Evolutionary conservation across 495 filamentous ascomycete species (phyloP), one percentile per base, ranked within the genome.

Genomic region (Penicillium cataractarum): DNA sequence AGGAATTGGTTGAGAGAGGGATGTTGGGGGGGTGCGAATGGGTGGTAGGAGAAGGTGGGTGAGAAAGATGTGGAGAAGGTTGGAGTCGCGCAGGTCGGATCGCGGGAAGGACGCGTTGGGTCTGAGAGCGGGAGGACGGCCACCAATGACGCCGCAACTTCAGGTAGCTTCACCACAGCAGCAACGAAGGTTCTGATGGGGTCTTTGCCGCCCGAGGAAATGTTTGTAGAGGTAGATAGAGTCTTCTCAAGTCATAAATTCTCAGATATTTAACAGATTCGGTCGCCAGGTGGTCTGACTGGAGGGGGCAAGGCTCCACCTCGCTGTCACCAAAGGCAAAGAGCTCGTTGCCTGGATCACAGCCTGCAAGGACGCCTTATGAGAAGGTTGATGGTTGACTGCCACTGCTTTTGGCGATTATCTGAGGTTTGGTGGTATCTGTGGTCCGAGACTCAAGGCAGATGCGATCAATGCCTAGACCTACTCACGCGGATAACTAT

Each of bases 31-130:
- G 53, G 59, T 66, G 55, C 63, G 60, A 63, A 66, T 40, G 59
- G 62, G 60, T 66, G 66, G 68, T 56, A 63, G 70, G 61, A 66
- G 63, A 64, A 64, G 63, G 58, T 61, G 61, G 37, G 57, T 57
- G 61, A 61, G 56, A 64, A 64, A 69, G 66, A 68, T 70, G 75
- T 79, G 76, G 77, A 77, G 76, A 79, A 75, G 76, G 76, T 71
- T 29, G 72, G 71, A 76, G 73, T 75, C 73, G 74, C 74, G 74
- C 73, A 75, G 71, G 51, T 58, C 58, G 58, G 40, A 44, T 55
- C 64, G 69, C 70, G 70, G 68, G 65, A 73, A 74, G 70, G 73
- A 77, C 77, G 76, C 74, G 76, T 77, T 69, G 69, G 72, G 69
- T 60, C 61, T 63, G 69, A 60, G 66, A 63, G 62, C 63, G 61